phyloP scores from a whole-genome alignment of 2,329 filamentous ascomycete genomes.

The Geoglossum cookeanum region DNA sequence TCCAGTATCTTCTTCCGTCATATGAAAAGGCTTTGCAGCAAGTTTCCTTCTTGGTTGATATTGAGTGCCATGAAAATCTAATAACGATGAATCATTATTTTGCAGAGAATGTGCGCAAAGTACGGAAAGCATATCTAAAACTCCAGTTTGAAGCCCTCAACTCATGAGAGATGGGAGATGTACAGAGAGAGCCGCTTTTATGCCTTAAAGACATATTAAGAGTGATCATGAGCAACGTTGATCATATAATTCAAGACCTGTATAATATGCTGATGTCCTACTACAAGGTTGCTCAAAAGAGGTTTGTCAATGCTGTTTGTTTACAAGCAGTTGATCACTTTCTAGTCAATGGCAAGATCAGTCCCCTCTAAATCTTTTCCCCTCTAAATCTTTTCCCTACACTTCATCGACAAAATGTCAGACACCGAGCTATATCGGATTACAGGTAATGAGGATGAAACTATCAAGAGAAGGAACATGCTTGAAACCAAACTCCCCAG shows the following conservation, averaged over 20 bases:
- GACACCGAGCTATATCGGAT: constrained; percentile 32
- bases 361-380: constrained; percentile 34
- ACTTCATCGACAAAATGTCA: constrained; percentile 30
- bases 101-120: constrained; percentile 24
- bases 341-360: constrained; percentile 29
- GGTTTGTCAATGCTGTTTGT: constrained; percentile 44
- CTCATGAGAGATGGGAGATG: constrained; percentile 6
- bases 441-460: constrained; percentile 34
- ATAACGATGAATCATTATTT: constrained; percentile 36
- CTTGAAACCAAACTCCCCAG: constrained; percentile 28
- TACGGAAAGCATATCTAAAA: constrained; percentile 14
- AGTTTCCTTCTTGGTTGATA: constrained; percentile 29
- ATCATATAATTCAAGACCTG: constrained; percentile 30
- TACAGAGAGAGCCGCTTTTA: constrained; percentile 1
- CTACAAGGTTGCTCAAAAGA: constrained; percentile 39
- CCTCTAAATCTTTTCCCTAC: constrained; percentile 33
- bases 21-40: constrained; percentile 33
- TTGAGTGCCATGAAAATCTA: constrained; percentile 29
- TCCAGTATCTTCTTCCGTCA: constrained; percentile 24
- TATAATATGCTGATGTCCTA: constrained; percentile 41
- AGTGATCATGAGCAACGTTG: constrained; percentile 16
- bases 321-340: constrained; percentile 36
- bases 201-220: constrained; percentile 7
- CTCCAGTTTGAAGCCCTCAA: constrained; percentile 4
- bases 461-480: constrained; percentile 23